Base-by-base conservation (phyloP, 2,329 filamentous ascomycete genomes). In the Aspergillus versicolor region DNA sequence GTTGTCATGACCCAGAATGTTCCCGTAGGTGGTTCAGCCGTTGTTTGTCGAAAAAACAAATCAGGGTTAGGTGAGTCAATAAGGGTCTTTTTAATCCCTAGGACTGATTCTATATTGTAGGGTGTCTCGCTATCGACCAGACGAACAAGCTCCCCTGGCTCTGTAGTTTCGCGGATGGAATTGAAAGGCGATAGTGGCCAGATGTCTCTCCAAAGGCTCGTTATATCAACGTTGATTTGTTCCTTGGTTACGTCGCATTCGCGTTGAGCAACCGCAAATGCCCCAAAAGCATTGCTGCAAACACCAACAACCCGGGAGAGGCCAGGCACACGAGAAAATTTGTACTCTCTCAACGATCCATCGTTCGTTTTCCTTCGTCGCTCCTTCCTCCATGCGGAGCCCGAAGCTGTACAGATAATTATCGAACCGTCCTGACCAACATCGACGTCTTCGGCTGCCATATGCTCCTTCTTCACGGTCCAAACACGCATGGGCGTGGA, bases 381-480 rank as follows among this genome's bases (percentile, higher is more conserved):
- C 51, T 94, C 87, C 57, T 93, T 88, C 64, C 88, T 88, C 93
- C 93, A 99, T 0, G 97, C 93, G 47, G 91, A 93, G 2, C 94
- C 94, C 42, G 92, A 93, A 58, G 92, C 84, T 0, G 94, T 99
- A 63, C 91, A 93, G 61, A 99, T 86, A 54, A 99, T 95, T 63
- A 99, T 91, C 0, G 92, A 96, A 2, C 92, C 94, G 72, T 97
- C 89, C 70, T 96, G 92, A 38, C 92, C 91, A 3, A 97, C 88
- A 60, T 87, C 89, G 2, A 96, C 91, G 58, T 96, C 96, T 52
- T 85, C 84, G 30, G 91, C 92, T 3, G 92, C 92, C 86, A 88
- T 88, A 56, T 86, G 84, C 57, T 90, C 88, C 70, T 95, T 97
- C 64, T 88, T 88, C 2, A 92, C 87, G 30, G 88, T 90, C 94